phyloP scores from a whole-genome alignment of 2,329 filamentous ascomycete genomes.

The Salinomyces thailandicus region DNA sequence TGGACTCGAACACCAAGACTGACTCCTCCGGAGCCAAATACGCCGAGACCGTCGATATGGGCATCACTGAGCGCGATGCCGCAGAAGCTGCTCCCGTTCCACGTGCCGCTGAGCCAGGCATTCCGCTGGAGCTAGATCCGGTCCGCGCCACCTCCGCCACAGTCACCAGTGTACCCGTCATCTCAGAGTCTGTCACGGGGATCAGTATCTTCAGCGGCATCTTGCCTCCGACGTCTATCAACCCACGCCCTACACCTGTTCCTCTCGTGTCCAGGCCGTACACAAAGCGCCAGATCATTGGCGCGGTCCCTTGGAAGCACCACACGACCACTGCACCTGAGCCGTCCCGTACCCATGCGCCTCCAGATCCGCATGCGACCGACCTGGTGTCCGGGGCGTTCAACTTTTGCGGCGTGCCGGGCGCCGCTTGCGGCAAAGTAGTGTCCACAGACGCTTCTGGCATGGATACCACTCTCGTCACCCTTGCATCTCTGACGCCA shows the following conservation, averaged over 20 bases:
- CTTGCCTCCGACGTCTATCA: neutral
- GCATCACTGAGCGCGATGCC: neutral
- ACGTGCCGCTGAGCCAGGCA: too few species aligned
- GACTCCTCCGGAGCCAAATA: neutral
- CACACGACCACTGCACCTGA: neutral
- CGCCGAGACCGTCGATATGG: neutral
- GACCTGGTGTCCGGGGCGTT: neutral
- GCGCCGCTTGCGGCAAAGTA: slow-evolving; percentile 1
- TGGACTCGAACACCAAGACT: neutral
- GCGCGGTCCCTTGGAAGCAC: neutral
- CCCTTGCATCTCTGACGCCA: neutral
- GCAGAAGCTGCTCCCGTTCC: too few species aligned
- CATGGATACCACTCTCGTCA: neutral
- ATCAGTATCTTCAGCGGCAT: neutral
- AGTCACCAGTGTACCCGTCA: neutral
- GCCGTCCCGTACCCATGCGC: neutral
- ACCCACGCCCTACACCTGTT: neutral
- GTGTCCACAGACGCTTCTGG: too few species aligned
- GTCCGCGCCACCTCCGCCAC: neutral
- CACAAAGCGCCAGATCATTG: slow-evolving; percentile 1
- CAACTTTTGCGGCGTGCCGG: slow-evolving; percentile 4
- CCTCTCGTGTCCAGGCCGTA: neutral
- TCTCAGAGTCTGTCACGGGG: neutral
- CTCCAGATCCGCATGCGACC: neutral
- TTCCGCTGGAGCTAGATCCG: neutral